These are phyloP conservation scores for Thozetella sp. DNA, from an alignment of 495 filamentous ascomycete species.

Conservation along the genomic window DNA sequence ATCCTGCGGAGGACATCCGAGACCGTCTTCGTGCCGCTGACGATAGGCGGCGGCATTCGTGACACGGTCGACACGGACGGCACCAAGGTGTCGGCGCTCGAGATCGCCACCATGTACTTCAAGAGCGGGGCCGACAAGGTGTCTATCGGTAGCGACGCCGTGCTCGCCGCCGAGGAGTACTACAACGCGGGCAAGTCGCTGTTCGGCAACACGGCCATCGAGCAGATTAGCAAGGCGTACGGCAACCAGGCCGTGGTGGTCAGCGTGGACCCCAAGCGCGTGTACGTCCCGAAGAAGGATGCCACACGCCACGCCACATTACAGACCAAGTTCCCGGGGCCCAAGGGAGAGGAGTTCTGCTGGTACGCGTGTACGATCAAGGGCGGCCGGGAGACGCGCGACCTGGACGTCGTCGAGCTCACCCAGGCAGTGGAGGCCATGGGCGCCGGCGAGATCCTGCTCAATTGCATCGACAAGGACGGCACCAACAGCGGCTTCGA, in stretches of 20 bases:
- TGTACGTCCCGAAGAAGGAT: constrained; percentile 75
- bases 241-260: constrained; percentile 97
- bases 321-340: constrained; percentile 68
- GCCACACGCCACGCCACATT: constrained; percentile 81
- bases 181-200: constrained; percentile 66
- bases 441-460: constrained; percentile 90
- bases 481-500: constrained; percentile 96
- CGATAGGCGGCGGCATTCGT: constrained; percentile 91
- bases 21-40: constrained; percentile 96
- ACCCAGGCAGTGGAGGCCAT: constrained; percentile 91
- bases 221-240: constrained; percentile 91
- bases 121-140: constrained; percentile 98
- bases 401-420: constrained; percentile 88
- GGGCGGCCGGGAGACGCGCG: constrained; percentile 87
- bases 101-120: constrained; percentile 97
- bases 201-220: constrained; percentile 84
- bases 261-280: constrained; percentile 88
- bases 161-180: constrained; percentile 89
- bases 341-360: constrained; percentile 78
- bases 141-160: constrained; percentile 94
- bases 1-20: constrained; percentile 82
- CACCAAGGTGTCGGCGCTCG: constrained; percentile 80
- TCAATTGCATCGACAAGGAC: constrained; percentile 98
- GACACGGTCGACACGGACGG: constrained; percentile 90
- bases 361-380: constrained; percentile 99